These are phyloP conservation scores for Arctium lappa DNA, from an alignment of 129 eudicot species.

Conservation along the genomic window DNA sequence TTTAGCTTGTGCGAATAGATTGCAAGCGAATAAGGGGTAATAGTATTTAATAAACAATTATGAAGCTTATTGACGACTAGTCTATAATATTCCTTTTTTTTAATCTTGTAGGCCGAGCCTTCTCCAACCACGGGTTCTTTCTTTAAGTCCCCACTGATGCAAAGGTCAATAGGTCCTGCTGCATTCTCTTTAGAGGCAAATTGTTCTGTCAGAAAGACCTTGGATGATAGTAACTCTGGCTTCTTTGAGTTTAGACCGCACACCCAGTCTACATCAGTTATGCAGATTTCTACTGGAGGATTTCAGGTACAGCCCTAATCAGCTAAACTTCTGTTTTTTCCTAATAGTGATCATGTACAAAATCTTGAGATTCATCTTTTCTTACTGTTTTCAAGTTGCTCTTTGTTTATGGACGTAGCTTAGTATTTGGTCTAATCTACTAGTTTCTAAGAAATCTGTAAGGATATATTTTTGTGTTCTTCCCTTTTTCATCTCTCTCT, in stretches of 20 bases:
- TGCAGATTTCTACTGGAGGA: conserved; percentile 50
- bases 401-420: conserved; percentile 6
- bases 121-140: conserved; percentile 97
- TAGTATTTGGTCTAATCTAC: background rate
- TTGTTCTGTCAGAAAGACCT: conserved; percentile 31
- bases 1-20: conserved; percentile 21
- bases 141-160: conserved; percentile 71
- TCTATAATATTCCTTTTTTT: conserved; percentile 21
- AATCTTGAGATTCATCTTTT: conserved; percentile 4
- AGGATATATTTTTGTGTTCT: background rate
- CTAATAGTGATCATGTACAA: background rate
- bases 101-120: conserved; percentile 83
- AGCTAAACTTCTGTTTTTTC: background rate
- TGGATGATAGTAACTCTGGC: conserved; percentile 47
- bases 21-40: conserved; percentile 36
- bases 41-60: conserved; percentile 19
- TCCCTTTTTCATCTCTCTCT: background rate
- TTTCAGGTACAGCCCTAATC: conserved; percentile 46
- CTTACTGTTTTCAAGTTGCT: conserved; percentile 5
- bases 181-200: conserved; percentile 42
- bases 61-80: conserved; percentile 32
- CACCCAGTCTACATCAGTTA: conserved; percentile 41
- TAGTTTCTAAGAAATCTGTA: background rate
- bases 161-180: conserved; percentile 43
- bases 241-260: conserved; percentile 79